Percentiles rank a stretch among this genome's conserved stretches.
phyloP scores from a whole-genome alignment of 2,329 filamentous ascomycete species.

The Microcyclospora tardicrescens region DNA sequence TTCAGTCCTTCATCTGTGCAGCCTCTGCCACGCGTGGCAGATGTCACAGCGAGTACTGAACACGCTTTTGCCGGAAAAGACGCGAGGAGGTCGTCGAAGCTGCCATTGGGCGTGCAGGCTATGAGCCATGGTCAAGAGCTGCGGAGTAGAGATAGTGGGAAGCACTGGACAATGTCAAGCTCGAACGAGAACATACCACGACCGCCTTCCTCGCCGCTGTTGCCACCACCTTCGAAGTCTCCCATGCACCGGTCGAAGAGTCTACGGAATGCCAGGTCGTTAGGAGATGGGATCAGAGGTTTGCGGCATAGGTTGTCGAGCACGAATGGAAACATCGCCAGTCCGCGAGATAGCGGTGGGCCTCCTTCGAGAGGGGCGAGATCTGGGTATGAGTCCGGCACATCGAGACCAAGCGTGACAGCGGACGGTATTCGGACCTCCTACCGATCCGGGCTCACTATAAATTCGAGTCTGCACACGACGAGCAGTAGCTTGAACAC shows the following conservation, averaged over 20 bases:
- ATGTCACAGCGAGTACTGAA: constrained; percentile 21
- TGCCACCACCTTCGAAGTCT: constrained; percentile 8
- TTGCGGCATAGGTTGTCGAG: constrained; percentile 12
- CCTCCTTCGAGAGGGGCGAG: constrained; percentile 6
- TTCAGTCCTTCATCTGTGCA: constrained; percentile 19
- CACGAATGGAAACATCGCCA: constrained; percentile 11
- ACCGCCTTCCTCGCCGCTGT: constrained; percentile 13
- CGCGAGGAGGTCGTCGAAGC: constrained; percentile 14
- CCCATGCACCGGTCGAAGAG: neutral
- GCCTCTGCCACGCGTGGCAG: constrained; percentile 15
- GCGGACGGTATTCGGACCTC: constrained; percentile 39
- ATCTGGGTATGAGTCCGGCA: constrained; percentile 14
- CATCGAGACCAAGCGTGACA: constrained; percentile 18
- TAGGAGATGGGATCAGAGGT: constrained; percentile 16
- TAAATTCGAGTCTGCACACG: constrained; percentile 43
- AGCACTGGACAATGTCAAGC: neutral
- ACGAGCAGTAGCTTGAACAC: constrained; percentile 63
- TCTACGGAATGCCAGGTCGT: constrained; percentile 9
- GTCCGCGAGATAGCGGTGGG: constrained; percentile 20
- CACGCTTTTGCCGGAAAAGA: constrained; percentile 22
- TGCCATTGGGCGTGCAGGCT: constrained; percentile 16
- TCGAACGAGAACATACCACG: constrained; percentile 3
- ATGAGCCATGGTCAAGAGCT: constrained; percentile 8
- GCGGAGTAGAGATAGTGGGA: constrained; percentile 8
- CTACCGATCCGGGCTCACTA: constrained; percentile 48